A percentile compares a stretch with the other conserved stretches of the same genome.
Conservation (phyloP, 2,329 filamentous ascomycete genomes). For the Diaporthe sp. region DNA sequence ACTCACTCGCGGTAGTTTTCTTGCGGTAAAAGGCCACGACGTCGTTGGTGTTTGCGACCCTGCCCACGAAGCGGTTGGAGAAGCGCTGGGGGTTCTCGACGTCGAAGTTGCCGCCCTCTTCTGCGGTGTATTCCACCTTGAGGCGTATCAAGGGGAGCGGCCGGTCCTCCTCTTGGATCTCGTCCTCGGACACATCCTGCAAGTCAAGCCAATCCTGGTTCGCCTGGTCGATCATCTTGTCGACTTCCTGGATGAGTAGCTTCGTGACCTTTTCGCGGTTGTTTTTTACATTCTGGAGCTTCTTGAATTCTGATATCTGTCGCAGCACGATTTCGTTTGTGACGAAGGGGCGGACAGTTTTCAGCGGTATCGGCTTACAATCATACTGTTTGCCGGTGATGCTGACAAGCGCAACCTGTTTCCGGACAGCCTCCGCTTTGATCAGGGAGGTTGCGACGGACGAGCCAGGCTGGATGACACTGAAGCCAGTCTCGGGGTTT, state of each 20-base stretch:
- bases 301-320: slow-evolving; percentile 81
- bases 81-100: slow-evolving; percentile 97
- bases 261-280: slow-evolving; percentile 85
- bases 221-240: slow-evolving; percentile 89
- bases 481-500: slow-evolving; percentile 90
- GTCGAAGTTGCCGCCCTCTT: slow-evolving; percentile 87
- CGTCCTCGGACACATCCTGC: slow-evolving; percentile 73
- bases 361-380: slow-evolving; percentile 84
- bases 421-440: slow-evolving; percentile 88
- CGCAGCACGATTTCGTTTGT: slow-evolving; percentile 84
- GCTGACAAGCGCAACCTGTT: slow-evolving; percentile 89
- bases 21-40: slow-evolving; percentile 94
- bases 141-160: slow-evolving; percentile 89
- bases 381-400: slow-evolving; percentile 87
- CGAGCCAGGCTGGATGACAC: slow-evolving; percentile 97
- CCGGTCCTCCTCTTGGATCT: slow-evolving; percentile 68
- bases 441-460: slow-evolving; percentile 95
- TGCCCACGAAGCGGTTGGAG: slow-evolving; percentile 90
- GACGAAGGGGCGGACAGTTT: slow-evolving; percentile 90
- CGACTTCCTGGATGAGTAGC: slow-evolving; percentile 81
- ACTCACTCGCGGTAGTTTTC: slow-evolving; percentile 72
- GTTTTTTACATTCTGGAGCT: slow-evolving; percentile 83
- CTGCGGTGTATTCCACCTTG: slow-evolving; percentile 89
- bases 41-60: slow-evolving; percentile 93
- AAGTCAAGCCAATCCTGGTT: slow-evolving; percentile 82